A percentile compares a stretch with the other conserved stretches of the same genome.
phyloP scores from a whole-genome alignment of 2,329 filamentous ascomycete genomes.

The Nannizziopsis arthrosporioides region DNA sequence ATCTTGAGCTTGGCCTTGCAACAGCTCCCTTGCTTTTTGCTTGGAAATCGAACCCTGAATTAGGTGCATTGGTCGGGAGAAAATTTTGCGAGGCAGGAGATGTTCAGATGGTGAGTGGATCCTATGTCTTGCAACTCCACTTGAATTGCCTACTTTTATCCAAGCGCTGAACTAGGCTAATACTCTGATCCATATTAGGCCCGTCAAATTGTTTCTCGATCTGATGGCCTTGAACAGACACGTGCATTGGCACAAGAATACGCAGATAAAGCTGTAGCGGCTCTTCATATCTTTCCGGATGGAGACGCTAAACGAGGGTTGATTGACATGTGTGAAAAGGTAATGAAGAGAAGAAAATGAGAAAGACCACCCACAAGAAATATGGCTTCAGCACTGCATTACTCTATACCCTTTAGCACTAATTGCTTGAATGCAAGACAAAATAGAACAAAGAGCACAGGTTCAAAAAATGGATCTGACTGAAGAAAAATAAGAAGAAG shows the following conservation, averaged over 20 bases:
- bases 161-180: neutral
- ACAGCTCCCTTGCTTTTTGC: constrained; percentile 91
- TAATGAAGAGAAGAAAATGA: constrained; percentile 75
- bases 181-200: constrained; percentile 47
- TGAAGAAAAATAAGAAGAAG: neutral
- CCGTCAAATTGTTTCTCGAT: constrained; percentile 68
- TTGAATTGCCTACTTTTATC: neutral
- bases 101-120: constrained; percentile 58
- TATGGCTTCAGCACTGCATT: neutral
- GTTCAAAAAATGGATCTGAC: neutral
- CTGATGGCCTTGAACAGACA: constrained; percentile 84
- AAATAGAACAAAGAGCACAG: too few species aligned
- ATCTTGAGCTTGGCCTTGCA: constrained; percentile 82
- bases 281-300: constrained; percentile 77
- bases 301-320: constrained; percentile 88
- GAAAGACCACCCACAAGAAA: neutral
- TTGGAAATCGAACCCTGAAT: constrained; percentile 76
- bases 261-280: constrained; percentile 70
- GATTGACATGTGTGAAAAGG: constrained; percentile 87
- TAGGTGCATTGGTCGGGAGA: constrained; percentile 79
- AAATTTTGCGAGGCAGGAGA: constrained; percentile 80
- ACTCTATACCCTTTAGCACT: too few species aligned
- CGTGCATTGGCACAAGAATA: constrained; percentile 83
- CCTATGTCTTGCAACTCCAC: neutral
- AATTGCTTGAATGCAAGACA: too few species aligned